A percentile compares a stretch with the other conserved stretches of the same genome.
Evolutionary conservation across 1,284 basidiomycete species (phyloP).

Genomic region (Ceratobasidium sp.): DNA sequence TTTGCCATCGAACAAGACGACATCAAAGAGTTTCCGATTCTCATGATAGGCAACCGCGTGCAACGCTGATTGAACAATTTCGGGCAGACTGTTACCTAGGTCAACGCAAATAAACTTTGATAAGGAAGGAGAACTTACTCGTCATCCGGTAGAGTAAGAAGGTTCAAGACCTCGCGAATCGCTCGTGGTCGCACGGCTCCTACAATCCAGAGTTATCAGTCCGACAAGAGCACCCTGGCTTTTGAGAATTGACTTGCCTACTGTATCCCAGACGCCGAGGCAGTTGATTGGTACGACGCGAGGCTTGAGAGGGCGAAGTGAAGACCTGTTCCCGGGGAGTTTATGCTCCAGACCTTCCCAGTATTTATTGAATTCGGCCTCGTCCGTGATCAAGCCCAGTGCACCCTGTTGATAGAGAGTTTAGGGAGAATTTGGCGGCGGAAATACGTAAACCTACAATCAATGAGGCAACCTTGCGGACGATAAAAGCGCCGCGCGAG

Average conservation of each 20-base stretch:
- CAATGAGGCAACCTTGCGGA: constrained; percentile 46
- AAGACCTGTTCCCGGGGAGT: not conserved
- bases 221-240: not conserved
- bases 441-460: constrained; percentile 28
- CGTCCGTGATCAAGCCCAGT: constrained; percentile 2
- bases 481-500: constrained; percentile 47
- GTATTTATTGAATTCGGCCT: constrained; percentile 10
- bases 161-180: not conserved
- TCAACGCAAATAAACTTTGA: not conserved
- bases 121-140: constrained; percentile 5
- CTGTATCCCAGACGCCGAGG: constrained; percentile 41
- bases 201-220: not conserved
- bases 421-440: not conserved
- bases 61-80: constrained; percentile 41
- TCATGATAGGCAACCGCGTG: constrained; percentile 47
- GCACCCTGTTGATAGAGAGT: not conserved
- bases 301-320: not conserved
- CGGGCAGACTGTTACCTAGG: constrained; percentile 11
- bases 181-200: constrained; percentile 13
- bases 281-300: constrained; percentile 13
- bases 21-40: constrained; percentile 36
- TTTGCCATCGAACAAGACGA: constrained; percentile 16
- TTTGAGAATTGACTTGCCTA: not conserved
- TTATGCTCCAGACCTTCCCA: constrained; percentile 16
- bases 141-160: constrained; percentile 23